Evolutionary conservation across 2,329 filamentous ascomycete genomes (phyloP).

Genomic region (Aspergillus pseudonomiae): DNA sequence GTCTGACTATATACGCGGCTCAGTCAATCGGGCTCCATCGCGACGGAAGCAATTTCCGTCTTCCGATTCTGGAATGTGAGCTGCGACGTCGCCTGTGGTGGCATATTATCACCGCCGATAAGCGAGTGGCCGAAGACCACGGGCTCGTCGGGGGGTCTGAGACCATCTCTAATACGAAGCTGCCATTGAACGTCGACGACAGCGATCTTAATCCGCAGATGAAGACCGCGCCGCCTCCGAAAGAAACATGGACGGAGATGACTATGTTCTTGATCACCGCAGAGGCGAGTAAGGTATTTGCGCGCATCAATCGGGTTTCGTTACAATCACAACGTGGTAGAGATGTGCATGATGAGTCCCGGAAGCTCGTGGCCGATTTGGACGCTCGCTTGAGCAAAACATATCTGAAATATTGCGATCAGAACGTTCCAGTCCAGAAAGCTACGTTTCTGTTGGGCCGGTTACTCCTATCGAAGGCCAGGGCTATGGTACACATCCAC

Average conservation of each 20-base stretch:
- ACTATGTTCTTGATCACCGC: constrained; percentile 58
- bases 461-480: constrained; percentile 26
- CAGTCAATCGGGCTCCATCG: constrained; percentile 55
- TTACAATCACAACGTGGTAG: background rate
- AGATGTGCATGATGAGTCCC: background rate
- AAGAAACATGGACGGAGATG: constrained; percentile 61
- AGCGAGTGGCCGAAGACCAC: constrained; percentile 61
- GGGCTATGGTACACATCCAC: constrained; percentile 16
- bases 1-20: constrained; percentile 55
- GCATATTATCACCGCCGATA: constrained; percentile 48
- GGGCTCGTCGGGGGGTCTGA: constrained; percentile 55
- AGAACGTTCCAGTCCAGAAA: constrained; percentile 52
- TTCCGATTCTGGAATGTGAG: constrained; percentile 57
- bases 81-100: constrained; percentile 59
- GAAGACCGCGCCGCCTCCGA: constrained; percentile 51
- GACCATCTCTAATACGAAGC: constrained; percentile 44
- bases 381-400: constrained; percentile 52
- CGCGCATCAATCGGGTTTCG: background rate
- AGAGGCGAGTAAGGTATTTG: constrained; percentile 40
- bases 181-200: constrained; percentile 56
- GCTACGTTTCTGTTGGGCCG: constrained; percentile 33
- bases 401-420: constrained; percentile 56
- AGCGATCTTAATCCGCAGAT: constrained; percentile 54
- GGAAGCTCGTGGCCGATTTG: constrained; percentile 47
- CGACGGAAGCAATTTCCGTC: constrained; percentile 54